Base-by-base conservation (phyloP, 169 alveolate species). In the Plasmodium inui region DNA sequence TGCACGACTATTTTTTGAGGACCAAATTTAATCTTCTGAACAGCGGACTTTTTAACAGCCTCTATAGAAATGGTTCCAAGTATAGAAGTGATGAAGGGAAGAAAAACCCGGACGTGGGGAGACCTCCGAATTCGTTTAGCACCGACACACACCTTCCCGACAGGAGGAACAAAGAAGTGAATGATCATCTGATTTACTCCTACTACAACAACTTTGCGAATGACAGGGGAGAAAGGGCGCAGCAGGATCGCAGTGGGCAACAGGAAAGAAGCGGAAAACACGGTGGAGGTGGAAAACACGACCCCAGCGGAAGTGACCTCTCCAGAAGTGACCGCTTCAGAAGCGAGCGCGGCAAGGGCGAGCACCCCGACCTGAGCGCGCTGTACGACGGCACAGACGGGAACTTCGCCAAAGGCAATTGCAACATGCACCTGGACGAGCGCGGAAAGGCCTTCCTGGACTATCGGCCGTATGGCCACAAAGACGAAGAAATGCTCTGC, bases 121-220 rank as follows among this genome's bases (percentile, higher is more conserved):
- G 37, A 61, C 14, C 71, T 55, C 5, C 74, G 14, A 61, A 61
- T 26, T 61, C 74, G 32, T 61, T 61, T 61, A 61, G 74, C 74
- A 17, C 26, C 74, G 32, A 26, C 74, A 61, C 74, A 61, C 74
- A 61, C 74, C 26, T 26, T 26, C 26, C 74, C 32, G 32, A 26
- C 34, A n/a, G 32, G 26, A 6, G 34, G 79, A 72, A 84, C 14
- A 73, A 32, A 32, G 82, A 84, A 12, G 22, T 84, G 2, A 72
- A 73, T 50, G 57, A 73, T 12, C 93, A 84, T 17, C 72, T 84
- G n/a, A 84, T 84, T 28, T 84, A 84, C 37, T 84, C 93, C 1
- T 84, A 84, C 50, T 84, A 84, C 53, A 84, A 73, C 39, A 71
- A 84, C 37, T 84, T 73, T 84, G 44, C 39, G 28, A 41, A 67